Conservation (phyloP, 495 filamentous ascomycete species). For the Cairneyella variabilis region DNA sequence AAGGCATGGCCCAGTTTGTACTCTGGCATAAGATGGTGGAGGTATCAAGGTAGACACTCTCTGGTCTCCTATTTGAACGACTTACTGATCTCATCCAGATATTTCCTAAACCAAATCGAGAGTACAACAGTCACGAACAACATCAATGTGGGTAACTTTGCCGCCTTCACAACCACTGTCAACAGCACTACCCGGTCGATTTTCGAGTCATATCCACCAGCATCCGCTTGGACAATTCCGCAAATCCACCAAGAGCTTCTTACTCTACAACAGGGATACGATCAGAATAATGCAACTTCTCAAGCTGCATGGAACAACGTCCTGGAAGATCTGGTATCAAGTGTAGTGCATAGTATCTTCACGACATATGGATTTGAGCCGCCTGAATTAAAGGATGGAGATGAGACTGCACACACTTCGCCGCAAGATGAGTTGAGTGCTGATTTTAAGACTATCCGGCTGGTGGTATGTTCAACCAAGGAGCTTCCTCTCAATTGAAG, state of each 20-base stretch:
- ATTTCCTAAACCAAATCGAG: too few relatives aligned
- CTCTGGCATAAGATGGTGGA: conserved; percentile 29
- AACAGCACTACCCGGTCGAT: conserved; percentile 10
- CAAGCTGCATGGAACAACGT: neutral
- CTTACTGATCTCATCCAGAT: too few relatives aligned
- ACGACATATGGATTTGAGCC: conserved; percentile 21
- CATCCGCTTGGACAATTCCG: neutral
- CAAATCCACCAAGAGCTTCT: neutral
- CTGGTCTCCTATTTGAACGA: too few relatives aligned
- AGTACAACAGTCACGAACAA: neutral
- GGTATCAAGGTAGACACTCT: too few relatives aligned
- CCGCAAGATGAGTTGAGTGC: neutral
- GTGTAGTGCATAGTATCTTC: neutral
- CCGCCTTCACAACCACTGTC: neutral
- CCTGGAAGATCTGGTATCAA: neutral
- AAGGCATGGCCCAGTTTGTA: conserved; percentile 46
- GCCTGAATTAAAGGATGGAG: neutral
- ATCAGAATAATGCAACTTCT: neutral
- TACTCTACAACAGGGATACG: neutral
- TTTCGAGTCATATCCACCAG: neutral
- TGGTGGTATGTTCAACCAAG: conserved; percentile 10
- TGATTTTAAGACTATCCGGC: neutral
- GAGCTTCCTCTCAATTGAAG: neutral
- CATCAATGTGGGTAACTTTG: neutral
- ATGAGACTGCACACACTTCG: neutral